Conservation (phyloP, 2,329 filamentous ascomycete genomes). For the Neonectria coccinea region DNA sequence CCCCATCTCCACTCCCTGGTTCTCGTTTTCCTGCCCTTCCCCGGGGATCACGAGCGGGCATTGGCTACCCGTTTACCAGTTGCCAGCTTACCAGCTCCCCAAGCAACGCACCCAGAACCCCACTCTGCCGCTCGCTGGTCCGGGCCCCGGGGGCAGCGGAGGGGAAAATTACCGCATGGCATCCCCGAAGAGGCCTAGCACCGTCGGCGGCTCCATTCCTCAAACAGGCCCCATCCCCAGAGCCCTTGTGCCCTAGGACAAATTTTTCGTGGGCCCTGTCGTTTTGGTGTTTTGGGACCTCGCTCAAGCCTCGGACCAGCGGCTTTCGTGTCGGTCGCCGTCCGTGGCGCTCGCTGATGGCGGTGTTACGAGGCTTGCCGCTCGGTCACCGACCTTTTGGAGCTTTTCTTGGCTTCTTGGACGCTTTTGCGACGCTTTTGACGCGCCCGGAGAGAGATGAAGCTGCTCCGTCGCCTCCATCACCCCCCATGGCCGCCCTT, state of each 20-base stretch:
- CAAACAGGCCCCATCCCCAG: slow-evolving; percentile 35
- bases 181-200: slow-evolving; percentile 39
- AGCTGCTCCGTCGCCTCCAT: slow-evolving; percentile 27
- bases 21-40: slow-evolving; percentile 37
- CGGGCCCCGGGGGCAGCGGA: slow-evolving; percentile 39
- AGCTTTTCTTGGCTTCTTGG: slow-evolving; percentile 14
- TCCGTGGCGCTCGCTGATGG: slow-evolving; percentile 37
- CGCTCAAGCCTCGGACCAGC: slow-evolving; percentile 41
- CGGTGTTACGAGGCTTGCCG: slow-evolving; percentile 35
- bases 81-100: slow-evolving; percentile 16
- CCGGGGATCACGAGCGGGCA: slow-evolving; percentile 33
- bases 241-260: slow-evolving; percentile 22
- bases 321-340: slow-evolving; percentile 48
- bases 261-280: slow-evolving; percentile 31
- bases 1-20: slow-evolving; percentile 22
- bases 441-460: slow-evolving; percentile 13
- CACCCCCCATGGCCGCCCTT: background rate
- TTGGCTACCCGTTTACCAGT: slow-evolving; percentile 21
- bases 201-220: slow-evolving; percentile 36
- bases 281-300: slow-evolving; percentile 16
- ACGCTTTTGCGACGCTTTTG: background rate
- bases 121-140: slow-evolving; percentile 30
- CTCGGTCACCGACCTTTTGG: slow-evolving; percentile 43
- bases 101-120: slow-evolving; percentile 1
- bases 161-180: slow-evolving; percentile 43